These are phyloP conservation scores for Puccinia hordei DNA, from an alignment of 1,284 basidiomycete species.

Conservation along the genomic window DNA sequence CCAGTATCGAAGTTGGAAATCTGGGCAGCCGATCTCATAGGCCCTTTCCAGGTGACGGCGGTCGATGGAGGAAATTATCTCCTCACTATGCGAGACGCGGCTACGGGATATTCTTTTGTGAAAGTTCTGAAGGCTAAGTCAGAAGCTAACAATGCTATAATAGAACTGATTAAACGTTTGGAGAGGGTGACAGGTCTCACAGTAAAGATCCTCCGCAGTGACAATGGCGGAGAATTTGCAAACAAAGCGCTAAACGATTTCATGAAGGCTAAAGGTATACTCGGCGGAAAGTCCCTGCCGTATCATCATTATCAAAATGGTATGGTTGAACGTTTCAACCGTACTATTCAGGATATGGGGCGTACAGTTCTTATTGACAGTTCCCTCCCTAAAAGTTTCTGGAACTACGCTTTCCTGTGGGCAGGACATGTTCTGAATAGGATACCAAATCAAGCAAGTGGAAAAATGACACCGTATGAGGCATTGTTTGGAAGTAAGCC, in stretches of 20 bases:
- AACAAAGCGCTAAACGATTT: not conserved
- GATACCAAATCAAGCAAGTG: constrained; percentile 13
- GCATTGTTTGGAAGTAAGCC: constrained; percentile 2
- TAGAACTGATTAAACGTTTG: not conserved
- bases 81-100: not conserved
- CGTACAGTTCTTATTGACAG: constrained; percentile 1
- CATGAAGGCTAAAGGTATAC: not conserved
- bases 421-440: constrained; percentile 6
- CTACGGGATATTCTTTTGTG: not conserved
- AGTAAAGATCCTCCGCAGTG: constrained; percentile 8
- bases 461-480: constrained; percentile 8
- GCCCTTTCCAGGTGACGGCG: constrained; percentile 3
- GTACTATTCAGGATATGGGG: not conserved
- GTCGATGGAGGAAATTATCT: not conserved
- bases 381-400: not conserved
- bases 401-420: constrained; percentile 20
- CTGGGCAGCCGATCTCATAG: constrained; percentile 9
- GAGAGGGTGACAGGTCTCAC: not conserved
- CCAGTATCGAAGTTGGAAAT: not conserved
- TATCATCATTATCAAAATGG: constrained; percentile 41
- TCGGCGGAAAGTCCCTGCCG: not conserved
- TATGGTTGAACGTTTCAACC: not conserved
- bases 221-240: constrained; percentile 16
- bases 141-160: not conserved
- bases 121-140: not conserved